A percentile compares a stretch with the other conserved stretches of the same genome.
Conservation (phyloP, 2,329 filamentous ascomycete species). For the Pseudogymnoascus sp. region DNA sequence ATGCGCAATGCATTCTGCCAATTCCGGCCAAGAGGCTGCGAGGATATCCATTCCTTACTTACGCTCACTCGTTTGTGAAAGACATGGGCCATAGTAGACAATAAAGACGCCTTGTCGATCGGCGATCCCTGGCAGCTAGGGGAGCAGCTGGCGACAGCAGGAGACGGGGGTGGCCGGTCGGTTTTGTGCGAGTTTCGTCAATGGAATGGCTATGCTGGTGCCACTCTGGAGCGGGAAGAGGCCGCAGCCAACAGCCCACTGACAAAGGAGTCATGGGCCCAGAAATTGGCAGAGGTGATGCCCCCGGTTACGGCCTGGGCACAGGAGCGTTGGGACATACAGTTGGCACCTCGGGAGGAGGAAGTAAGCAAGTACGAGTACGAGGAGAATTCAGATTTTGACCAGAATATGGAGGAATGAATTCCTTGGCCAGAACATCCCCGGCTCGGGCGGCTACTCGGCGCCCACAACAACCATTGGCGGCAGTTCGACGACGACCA, state of each 20-base stretch:
- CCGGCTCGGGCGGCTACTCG: not conserved
- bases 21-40: slow-evolving; percentile 13
- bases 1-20: slow-evolving; percentile 11
- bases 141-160: slow-evolving; percentile 21
- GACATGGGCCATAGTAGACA: not conserved
- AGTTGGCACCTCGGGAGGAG: not conserved
- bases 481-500: not conserved
- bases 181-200: slow-evolving; percentile 15
- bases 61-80: not conserved
- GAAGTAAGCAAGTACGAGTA: not conserved
- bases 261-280: slow-evolving; percentile 15
- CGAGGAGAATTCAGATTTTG: not conserved
- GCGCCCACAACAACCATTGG: not conserved
- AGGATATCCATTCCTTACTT: not conserved
- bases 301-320: slow-evolving; percentile 18
- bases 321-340: slow-evolving; percentile 20
- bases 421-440: not conserved
- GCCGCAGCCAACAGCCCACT: slow-evolving; percentile 11
- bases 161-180: slow-evolving; percentile 17
- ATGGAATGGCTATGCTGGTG: slow-evolving; percentile 7
- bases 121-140: not conserved
- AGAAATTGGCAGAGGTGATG: slow-evolving; percentile 13
- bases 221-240: slow-evolving; percentile 13
- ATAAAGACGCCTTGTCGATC: not conserved
- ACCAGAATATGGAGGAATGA: not conserved